phyloP scores from a whole-genome alignment of 2,329 filamentous ascomycete species.

The Boeremia lycopersici region DNA sequence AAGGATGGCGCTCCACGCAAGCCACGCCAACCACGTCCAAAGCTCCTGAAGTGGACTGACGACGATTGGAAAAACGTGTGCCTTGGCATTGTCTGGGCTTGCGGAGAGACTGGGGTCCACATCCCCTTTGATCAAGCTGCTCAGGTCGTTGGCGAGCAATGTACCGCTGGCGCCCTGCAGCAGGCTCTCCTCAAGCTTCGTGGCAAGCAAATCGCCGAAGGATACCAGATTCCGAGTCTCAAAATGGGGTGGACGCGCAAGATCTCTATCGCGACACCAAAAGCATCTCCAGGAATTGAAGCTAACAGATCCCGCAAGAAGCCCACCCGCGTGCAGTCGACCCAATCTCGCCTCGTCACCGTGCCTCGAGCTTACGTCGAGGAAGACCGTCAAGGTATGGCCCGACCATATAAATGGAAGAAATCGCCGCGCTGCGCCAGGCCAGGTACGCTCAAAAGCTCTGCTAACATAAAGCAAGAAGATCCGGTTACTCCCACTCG shows the following conservation, averaged over 20 bases:
- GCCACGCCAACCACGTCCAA: conserved; percentile 35
- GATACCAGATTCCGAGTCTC: conserved; percentile 28
- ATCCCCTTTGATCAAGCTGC: conserved; percentile 42
- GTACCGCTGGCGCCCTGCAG: conserved; percentile 38
- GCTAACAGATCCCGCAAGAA: conserved; percentile 14
- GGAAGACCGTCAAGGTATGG: conserved; percentile 4
- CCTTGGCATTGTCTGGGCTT: conserved; percentile 40
- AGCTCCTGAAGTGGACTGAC: conserved; percentile 40
- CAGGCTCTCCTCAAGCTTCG: conserved; percentile 44
- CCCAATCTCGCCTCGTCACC: conserved; percentile 17
- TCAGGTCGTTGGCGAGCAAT: conserved; percentile 27
- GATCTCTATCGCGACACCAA: conserved; percentile 11
- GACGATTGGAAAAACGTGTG: conserved; percentile 36
- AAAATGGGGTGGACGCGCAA: conserved; percentile 35
- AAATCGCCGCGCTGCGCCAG: not conserved
- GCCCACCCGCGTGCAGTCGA: conserved; percentile 11
- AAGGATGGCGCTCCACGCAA: conserved; percentile 38
- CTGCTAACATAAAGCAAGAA: conserved; percentile 3
- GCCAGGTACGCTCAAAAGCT: not conserved
- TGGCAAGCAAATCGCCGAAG: conserved; percentile 26
- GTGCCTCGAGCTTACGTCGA: conserved; percentile 1
- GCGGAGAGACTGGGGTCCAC: conserved; percentile 33
- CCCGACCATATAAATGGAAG: conserved; percentile 10
- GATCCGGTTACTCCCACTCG: not conserved
- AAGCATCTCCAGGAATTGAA: conserved; percentile 5